Percentiles rank a stretch among this genome's conserved stretches.
phyloP scores from a whole-genome alignment of 2,329 filamentous ascomycete species.

The Coleophoma crateriformis region DNA sequence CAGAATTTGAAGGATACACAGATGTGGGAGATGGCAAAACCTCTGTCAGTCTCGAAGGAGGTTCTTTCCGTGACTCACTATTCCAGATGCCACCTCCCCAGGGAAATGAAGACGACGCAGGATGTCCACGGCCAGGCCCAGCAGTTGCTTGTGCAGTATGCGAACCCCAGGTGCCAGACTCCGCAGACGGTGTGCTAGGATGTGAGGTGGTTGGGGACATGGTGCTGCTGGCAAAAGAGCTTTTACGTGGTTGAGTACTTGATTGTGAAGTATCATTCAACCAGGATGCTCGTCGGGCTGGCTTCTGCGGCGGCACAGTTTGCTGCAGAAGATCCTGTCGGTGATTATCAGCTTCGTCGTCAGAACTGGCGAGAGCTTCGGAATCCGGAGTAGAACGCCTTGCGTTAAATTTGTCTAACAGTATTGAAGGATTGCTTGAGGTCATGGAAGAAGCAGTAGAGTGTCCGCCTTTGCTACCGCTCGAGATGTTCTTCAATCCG shows the following conservation, averaged over 20 bases:
- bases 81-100: conserved; percentile 87
- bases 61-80: conserved; percentile 66
- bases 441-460: conserved; percentile 39
- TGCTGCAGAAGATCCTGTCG: conserved; percentile 45
- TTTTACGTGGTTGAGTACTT: conserved; percentile 61
- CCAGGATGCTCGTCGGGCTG: conserved; percentile 74
- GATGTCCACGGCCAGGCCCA: conserved; percentile 39
- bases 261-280: conserved; percentile 73
- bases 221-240: conserved; percentile 69
- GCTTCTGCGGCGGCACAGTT: conserved; percentile 48
- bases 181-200: conserved; percentile 71
- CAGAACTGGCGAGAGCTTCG: conserved; percentile 87
- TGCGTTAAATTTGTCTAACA: conserved; percentile 71
- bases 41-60: conserved; percentile 67
- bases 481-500: conserved; percentile 11
- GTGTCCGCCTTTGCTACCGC: conserved; percentile 38
- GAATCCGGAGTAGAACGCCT: conserved; percentile 89
- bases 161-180: conserved; percentile 52
- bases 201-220: conserved; percentile 78
- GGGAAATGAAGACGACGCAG: conserved; percentile 45
- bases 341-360: conserved; percentile 77
- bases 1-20: conserved; percentile 36
- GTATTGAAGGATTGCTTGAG: conserved; percentile 56
- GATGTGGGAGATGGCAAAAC: conserved; percentile 72
- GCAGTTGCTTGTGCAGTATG: conserved; percentile 35